phyloP scores from a whole-genome alignment of 805 yeast genomes.

The Yarrowia phangngaensis region DNA sequence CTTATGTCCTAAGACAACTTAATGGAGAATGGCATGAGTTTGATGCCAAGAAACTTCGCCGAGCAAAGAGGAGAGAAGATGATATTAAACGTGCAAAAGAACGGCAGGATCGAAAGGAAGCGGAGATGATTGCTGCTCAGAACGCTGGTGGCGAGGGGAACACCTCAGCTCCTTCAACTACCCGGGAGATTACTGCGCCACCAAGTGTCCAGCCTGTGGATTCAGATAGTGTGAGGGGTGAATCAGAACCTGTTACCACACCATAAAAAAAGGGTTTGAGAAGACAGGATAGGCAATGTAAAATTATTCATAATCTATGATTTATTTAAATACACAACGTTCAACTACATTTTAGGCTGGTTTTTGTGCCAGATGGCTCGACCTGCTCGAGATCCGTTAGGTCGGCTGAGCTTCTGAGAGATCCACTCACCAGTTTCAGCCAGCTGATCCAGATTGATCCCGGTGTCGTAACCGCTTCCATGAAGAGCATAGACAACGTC shows the following conservation, averaged over 20 bases:
- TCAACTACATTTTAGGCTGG: constrained; percentile 9
- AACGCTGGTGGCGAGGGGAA: no score
- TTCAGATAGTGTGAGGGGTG: no score
- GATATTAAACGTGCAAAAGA: background rate
- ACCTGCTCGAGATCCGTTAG: constrained; percentile 37
- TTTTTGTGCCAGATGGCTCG: constrained; percentile 32
- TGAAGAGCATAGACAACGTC: constrained; percentile 37
- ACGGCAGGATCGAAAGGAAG: constrained; percentile 11
- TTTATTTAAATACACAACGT: background rate
- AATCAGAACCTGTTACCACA: background rate
- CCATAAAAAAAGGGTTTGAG: no score
- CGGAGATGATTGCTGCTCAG: no score
- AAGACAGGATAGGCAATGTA: no score
- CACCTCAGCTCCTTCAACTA: constrained; percentile 4
- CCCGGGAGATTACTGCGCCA: constrained; percentile 16
- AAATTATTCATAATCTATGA: constrained; percentile 2
- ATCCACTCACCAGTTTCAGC: constrained; percentile 36
- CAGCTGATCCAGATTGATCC: constrained; percentile 34
- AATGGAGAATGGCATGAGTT: constrained; percentile 95
- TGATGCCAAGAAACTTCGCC: constrained; percentile 65
- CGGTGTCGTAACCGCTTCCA: constrained; percentile 37
- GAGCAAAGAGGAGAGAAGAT: constrained; percentile 14
- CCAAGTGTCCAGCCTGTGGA: constrained; percentile 4
- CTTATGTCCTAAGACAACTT: constrained; percentile 52
- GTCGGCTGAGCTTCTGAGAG: constrained; percentile 31